Percentiles rank a stretch among this genome's conserved stretches.
These are phyloP conservation scores for Beauveria australis DNA, from an alignment of 2,329 filamentous ascomycete genomes.

Conservation along the genomic window DNA sequence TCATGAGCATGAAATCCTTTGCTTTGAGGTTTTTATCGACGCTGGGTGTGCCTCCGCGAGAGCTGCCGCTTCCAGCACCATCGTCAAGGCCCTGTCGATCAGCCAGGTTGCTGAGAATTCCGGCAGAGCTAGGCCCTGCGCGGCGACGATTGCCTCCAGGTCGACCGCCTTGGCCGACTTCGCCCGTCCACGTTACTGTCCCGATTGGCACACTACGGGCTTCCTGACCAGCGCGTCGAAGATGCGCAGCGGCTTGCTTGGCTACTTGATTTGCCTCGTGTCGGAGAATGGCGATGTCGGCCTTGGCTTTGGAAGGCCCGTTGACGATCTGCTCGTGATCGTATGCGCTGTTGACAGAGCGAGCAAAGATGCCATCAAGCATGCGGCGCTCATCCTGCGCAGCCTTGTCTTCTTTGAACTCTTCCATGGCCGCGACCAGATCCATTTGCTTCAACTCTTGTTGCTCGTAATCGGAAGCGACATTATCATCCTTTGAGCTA, in stretches of 20 bases:
- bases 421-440: conserved; percentile 57
- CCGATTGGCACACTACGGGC: conserved; percentile 69
- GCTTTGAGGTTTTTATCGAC: conserved; percentile 35
- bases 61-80: conserved; percentile 35
- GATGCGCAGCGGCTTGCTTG: conserved; percentile 65
- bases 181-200: conserved; percentile 89
- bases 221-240: conserved; percentile 64
- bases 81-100: conserved; percentile 45
- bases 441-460: conserved; percentile 44
- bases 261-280: conserved; percentile 76
- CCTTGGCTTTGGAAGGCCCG: conserved; percentile 60
- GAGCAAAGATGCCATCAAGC: conserved; percentile 82
- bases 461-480: conserved; percentile 23
- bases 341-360: conserved; percentile 80
- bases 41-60: conserved; percentile 37
- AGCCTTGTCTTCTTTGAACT: conserved; percentile 47
- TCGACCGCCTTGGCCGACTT: conserved; percentile 68
- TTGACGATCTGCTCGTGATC: conserved; percentile 90
- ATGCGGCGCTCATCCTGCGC: conserved; percentile 62
- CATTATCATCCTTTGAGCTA: neutral
- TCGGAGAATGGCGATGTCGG: conserved; percentile 71
- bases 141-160: conserved; percentile 48
- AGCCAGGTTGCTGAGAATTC: conserved; percentile 49
- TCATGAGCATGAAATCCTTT: conserved; percentile 61
- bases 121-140: conserved; percentile 44